These are phyloP conservation scores for Gyromitra esculenta DNA, from an alignment of 2,329 filamentous ascomycete species.

Conservation along the genomic window DNA sequence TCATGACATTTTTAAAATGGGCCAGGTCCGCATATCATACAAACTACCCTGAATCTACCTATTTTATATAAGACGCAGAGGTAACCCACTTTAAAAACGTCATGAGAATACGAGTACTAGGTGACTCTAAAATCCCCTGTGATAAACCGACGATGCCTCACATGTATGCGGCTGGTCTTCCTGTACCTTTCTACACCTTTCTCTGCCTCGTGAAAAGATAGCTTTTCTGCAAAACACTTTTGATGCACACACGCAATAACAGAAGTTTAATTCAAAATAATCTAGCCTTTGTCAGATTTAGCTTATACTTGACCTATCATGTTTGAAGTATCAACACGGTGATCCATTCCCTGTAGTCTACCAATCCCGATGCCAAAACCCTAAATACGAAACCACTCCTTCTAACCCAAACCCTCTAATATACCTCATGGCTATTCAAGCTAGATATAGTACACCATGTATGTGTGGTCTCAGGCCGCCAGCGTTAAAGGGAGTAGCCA, in stretches of 20 bases:
- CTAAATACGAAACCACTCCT: background rate
- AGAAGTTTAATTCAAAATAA: background rate
- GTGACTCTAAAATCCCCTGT: background rate
- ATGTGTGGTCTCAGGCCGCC: background rate
- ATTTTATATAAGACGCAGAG: too few species aligned
- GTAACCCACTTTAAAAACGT: too few species aligned
- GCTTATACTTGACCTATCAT: background rate
- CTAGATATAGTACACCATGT: background rate
- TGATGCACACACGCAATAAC: slow-evolving; percentile 3
- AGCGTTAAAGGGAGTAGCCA: background rate
- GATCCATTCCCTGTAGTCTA: too few species aligned
- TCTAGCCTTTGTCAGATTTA: background rate
- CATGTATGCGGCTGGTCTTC: background rate
- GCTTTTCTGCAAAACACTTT: background rate
- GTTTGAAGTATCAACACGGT: too few species aligned
- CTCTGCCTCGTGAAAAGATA: background rate
- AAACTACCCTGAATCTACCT: too few species aligned
- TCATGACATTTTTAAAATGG: too few species aligned
- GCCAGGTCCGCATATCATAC: too few species aligned
- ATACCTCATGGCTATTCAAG: background rate
- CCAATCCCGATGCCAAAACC: too few species aligned
- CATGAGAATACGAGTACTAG: too few species aligned
- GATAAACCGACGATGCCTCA: background rate
- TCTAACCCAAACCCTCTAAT: background rate
- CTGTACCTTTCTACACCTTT: background rate